Evolutionary conservation across 225 moss, liverwort and hornwort species (phyloP).

Genomic region (Polytrichum commune): DNA sequence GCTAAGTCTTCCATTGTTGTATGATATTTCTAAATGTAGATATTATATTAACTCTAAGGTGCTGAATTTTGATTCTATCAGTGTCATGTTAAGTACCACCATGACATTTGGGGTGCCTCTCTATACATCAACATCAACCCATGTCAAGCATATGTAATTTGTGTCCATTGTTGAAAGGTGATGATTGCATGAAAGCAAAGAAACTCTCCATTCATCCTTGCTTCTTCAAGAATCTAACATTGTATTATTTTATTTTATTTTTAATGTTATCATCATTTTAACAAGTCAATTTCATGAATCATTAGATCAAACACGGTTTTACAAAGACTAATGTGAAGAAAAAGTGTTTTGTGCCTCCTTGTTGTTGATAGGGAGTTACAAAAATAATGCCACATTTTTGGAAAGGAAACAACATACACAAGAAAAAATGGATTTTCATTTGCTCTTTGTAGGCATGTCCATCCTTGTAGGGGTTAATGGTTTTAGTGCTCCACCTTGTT

Average conservation of each 20-base stretch:
- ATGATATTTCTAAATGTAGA: background rate
- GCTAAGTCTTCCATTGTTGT: background rate
- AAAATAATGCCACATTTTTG: slow-evolving; percentile 22
- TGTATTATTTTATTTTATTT: background rate
- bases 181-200: too few relatives aligned
- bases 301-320: background rate
- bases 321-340: background rate
- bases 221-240: background rate
- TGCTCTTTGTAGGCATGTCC: slow-evolving; percentile 28
- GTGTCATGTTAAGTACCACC: too few relatives aligned
- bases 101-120: too few relatives aligned
- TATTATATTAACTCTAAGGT: background rate
- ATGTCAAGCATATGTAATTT: too few relatives aligned
- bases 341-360: background rate
- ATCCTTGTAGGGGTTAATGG: slow-evolving; percentile 21
- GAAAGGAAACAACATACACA: slow-evolving; percentile 2
- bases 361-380: background rate
- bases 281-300: background rate
- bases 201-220: background rate
- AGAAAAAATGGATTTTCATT: slow-evolving; percentile 9
- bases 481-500: background rate
- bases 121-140: too few relatives aligned
- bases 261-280: background rate
- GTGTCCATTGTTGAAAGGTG: too few relatives aligned
- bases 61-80: background rate